Percentiles rank a stretch among this genome's conserved stretches.
phyloP scores from a whole-genome alignment of 2,329 filamentous ascomycete genomes.

The Fonsecaea monophora region DNA sequence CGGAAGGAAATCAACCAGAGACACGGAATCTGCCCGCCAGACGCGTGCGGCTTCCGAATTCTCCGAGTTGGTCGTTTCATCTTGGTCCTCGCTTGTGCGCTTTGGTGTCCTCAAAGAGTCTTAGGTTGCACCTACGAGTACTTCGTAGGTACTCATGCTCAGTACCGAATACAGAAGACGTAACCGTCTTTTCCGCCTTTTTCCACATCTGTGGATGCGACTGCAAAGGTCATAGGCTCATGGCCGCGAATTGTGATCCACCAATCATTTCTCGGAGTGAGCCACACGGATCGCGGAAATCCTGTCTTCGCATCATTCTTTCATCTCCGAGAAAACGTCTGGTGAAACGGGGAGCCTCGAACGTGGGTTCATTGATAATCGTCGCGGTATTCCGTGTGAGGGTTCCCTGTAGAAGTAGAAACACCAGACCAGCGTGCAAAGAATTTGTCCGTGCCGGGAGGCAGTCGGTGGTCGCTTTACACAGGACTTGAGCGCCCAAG shows the following conservation, averaged over 20 bases:
- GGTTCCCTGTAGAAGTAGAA: neutral
- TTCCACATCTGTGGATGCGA: neutral
- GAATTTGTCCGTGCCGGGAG: neutral
- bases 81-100: neutral
- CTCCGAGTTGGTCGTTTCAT: constrained; percentile 9
- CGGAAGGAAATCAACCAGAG: constrained; percentile 2
- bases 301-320: neutral
- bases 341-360: neutral
- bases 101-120: neutral
- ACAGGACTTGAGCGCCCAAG: neutral
- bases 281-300: neutral
- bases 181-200: neutral
- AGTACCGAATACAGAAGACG: neutral
- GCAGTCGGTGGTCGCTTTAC: too few relatives aligned
- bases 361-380: neutral
- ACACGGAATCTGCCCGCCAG: constrained; percentile 1
- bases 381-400: neutral
- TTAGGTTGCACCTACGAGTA: neutral
- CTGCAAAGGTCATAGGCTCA: neutral
- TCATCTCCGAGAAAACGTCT: neutral
- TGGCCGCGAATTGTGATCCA: neutral
- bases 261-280: constrained; percentile 6
- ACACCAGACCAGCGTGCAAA: neutral
- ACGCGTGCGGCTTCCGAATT: constrained; percentile 2
- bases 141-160: neutral